These are phyloP conservation scores for Pelargonium myrrhifolium DNA, from an alignment of 441 rosid genomes.

Conservation along the genomic window DNA sequence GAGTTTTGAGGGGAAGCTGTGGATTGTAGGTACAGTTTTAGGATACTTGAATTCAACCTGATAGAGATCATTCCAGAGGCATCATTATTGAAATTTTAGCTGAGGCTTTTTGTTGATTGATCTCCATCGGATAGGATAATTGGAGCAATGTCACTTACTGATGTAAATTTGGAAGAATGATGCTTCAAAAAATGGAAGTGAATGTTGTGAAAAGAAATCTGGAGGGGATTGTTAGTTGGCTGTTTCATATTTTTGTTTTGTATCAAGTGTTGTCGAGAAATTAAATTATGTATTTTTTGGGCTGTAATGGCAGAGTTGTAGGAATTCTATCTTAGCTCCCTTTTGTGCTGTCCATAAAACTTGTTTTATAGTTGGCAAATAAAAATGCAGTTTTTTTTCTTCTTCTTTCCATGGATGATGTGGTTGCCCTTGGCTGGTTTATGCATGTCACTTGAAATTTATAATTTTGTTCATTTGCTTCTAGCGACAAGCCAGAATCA, in stretches of 20 bases:
- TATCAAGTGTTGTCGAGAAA: background rate
- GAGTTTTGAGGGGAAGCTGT: conserved; percentile 32
- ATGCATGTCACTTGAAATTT: too few species aligned
- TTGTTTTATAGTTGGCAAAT: too few species aligned
- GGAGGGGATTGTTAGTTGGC: background rate
- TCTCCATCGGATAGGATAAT: background rate
- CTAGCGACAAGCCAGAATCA: too few species aligned
- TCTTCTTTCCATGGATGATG: too few species aligned
- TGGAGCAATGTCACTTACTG: background rate
- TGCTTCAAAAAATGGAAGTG: background rate
- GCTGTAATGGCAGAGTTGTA: background rate
- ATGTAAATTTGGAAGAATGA: background rate
- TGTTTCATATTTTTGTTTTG: background rate
- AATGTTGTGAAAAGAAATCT: background rate
- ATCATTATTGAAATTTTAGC: background rate
- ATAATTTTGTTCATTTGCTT: too few species aligned
- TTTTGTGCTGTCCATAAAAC: too few species aligned
- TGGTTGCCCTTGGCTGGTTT: too few species aligned
- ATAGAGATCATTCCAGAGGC: background rate
- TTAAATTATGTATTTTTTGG: background rate
- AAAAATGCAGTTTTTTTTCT: too few species aligned
- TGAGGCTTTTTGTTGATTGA: background rate
- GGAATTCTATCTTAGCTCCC: background rate
- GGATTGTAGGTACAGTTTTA: conserved; percentile 19
- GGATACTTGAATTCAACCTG: conserved; percentile 15